A percentile compares a stretch with the other conserved stretches of the same genome.
phyloP scores from a whole-genome alignment of 352 stramenopile genomes.

The Globisporangium okanoganense region DNA sequence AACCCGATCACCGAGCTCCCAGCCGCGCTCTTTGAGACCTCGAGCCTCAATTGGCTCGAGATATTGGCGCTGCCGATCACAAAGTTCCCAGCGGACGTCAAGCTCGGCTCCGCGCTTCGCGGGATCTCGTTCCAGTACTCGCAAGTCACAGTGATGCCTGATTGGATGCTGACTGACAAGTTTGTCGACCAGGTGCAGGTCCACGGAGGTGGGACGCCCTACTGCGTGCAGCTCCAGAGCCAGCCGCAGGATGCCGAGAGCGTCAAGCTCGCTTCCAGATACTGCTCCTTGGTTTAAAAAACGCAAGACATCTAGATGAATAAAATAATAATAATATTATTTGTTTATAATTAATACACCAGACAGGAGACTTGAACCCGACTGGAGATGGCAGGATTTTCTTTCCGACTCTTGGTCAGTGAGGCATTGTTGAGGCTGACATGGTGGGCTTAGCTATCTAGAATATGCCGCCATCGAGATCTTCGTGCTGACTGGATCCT shows the following conservation, averaged over 20 bases:
- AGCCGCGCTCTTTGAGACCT: conserved; percentile 7
- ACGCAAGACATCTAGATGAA: too few relatives aligned
- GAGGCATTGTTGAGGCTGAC: too few relatives aligned
- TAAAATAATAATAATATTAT: too few relatives aligned
- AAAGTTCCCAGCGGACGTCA: not conserved
- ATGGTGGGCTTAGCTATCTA: too few relatives aligned
- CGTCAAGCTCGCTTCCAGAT: not conserved
- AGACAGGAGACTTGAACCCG: too few relatives aligned
- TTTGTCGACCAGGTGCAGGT: not conserved
- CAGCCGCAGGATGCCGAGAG: not conserved
- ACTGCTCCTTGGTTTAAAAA: not conserved
- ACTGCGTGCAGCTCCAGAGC: conserved; percentile 1
- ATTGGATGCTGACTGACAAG: conserved; percentile 8
- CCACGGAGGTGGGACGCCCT: not conserved
- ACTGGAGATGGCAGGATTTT: too few relatives aligned
- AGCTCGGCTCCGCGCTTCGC: not conserved
- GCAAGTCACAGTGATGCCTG: not conserved
- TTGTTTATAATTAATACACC: too few relatives aligned
- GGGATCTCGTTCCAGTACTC: conserved; percentile 1
- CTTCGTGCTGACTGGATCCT: too few relatives aligned
- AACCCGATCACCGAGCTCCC: conserved; percentile 7
- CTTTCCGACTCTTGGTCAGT: too few relatives aligned
- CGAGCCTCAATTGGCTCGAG: conserved; percentile 4
- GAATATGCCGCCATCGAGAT: too few relatives aligned
- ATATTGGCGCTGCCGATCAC: not conserved